phyloP scores from a whole-genome alignment of 371 early-diverging fungal genomes.

The Actinomucor elegans region DNA sequence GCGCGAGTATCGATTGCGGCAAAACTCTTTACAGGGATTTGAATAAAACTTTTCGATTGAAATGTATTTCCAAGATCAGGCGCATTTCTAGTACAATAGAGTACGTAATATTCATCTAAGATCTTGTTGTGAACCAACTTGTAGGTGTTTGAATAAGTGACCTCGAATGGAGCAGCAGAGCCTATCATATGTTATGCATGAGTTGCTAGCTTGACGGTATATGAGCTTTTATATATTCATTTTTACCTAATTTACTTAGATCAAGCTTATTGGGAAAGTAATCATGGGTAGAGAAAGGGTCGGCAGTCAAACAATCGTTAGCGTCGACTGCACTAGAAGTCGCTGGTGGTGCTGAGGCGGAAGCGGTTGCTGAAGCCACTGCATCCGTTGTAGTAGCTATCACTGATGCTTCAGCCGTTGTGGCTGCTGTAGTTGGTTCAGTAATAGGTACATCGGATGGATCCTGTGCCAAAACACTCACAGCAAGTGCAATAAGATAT shows the following conservation, averaged over 20 bases:
- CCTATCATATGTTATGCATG: not conserved
- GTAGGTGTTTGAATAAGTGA: conserved; percentile 27
- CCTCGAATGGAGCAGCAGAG: conserved; percentile 20
- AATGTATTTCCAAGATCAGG: conserved; percentile 20
- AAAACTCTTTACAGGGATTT: conserved; percentile 26
- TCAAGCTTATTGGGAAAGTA: conserved; percentile 21
- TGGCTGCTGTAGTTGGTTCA: not conserved
- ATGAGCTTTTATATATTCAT: not conserved
- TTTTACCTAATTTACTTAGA: conserved; percentile 10
- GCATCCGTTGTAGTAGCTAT: not conserved
- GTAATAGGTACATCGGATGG: not conserved
- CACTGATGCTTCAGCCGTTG: not conserved
- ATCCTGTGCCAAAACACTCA: not conserved
- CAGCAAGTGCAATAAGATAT: too few species aligned
- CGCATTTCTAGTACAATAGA: conserved; percentile 24
- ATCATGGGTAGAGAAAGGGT: conserved; percentile 17
- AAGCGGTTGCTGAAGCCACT: not conserved
- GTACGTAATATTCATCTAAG: conserved; percentile 27
- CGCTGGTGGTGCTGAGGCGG: not conserved
- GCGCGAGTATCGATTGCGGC: conserved; percentile 32
- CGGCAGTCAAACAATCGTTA: conserved; percentile 19
- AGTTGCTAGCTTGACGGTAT: not conserved
- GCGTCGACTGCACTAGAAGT: not conserved
- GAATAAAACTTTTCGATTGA: conserved; percentile 30
- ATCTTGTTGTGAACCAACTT: conserved; percentile 27